Evolutionary conservation across 306 rosid species (phyloP), one percentile per base, ranked within the genome.

Genomic region (Medicago ruthenica): DNA sequence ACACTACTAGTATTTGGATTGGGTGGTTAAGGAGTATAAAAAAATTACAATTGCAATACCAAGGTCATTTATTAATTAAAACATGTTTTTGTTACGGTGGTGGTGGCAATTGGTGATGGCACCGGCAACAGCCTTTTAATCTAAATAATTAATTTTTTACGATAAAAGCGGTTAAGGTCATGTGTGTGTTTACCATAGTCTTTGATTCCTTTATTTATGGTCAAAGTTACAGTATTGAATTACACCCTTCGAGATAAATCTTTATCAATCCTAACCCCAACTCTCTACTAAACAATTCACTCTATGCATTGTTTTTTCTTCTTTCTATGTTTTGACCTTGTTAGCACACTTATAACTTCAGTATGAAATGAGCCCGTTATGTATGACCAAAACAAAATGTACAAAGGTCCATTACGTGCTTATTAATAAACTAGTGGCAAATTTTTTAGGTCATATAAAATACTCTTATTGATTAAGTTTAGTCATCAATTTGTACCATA

Each of bases 191-290:
- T 87, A 90, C 89, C 85, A 1, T 61, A 61, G 70, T 79, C 74
- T 85, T 86, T 87, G 97, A 91, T 93, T 93, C 96, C 90, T 85
- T 90, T 82, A 61, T 88, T 85, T 78, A 74, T 85, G 88, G 98
- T 93, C 97, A 93, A 93, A 93, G 81, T 89, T 82, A 83, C 86
- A 79, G 77, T 69, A 22, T 41, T 74, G 45, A 82, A 82, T 89
- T 82, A 84, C 84, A 84, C 45, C 83, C 69, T 87, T 90, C 96
- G 91, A 92, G 96, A 88, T 76, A 75, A 85, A 73, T 81, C 81
- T 84, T 86, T 86, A 77, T 84, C 83, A 61, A 22, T 77, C 81
- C 71, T 84, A 78, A 76, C 72, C 81, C 71, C 81, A 45, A 59
- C 69, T 14, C 68, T 13, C 21, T 1, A 48, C 14, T 76, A 58